Base-by-base conservation (phyloP, 805 yeast genomes). In the Ogataea salicorniae region DNA sequence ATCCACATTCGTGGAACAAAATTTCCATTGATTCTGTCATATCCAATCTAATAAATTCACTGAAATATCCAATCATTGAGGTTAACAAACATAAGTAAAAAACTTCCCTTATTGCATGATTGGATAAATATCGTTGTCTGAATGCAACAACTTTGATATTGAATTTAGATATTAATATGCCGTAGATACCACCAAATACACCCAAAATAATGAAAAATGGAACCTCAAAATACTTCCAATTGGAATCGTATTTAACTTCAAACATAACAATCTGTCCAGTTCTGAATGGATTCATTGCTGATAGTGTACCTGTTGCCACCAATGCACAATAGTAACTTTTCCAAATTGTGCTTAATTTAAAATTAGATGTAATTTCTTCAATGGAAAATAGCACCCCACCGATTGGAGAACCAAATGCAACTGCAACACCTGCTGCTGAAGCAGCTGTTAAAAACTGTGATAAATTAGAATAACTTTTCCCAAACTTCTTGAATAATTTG, bases 341-440 rank as follows among this genome's bases (percentile, higher is more conserved):
- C 95, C 96, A 88, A 64, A 95, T 76, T 1, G 96, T 87, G 3
- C 85, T 75, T 15, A 90, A 69, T 54, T 81, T 85, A 62, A 89
- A 84, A 37, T 78, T 77, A 33, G 83, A 74, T 0, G 94, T 79
- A 31, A 94, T 89, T 57, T 94, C 99, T 63, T 94, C 99, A 49
- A 94, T 77, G 13, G 95, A 82, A 64, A 95, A 94, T 37, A 94
- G 67, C 1, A 94, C 98, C 15, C 99, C 99, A 23, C 96, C 96
- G 71, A 92, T 89, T 0, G 99, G 99, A 13, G 91, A 80, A 0
- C 96, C 98, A 71, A 94, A 94, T 0, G 98, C 99, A 8, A 94
- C 98, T 0, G 98, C 98, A 8, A 94, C 98, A 45, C 99, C 99
- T 1, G 99, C 96, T 3, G 97, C 98, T 9, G 97, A 79, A 4